phyloP scores from a whole-genome alignment of 225 moss, liverwort and hornwort genomes.

The Sphagnum contortum region DNA sequence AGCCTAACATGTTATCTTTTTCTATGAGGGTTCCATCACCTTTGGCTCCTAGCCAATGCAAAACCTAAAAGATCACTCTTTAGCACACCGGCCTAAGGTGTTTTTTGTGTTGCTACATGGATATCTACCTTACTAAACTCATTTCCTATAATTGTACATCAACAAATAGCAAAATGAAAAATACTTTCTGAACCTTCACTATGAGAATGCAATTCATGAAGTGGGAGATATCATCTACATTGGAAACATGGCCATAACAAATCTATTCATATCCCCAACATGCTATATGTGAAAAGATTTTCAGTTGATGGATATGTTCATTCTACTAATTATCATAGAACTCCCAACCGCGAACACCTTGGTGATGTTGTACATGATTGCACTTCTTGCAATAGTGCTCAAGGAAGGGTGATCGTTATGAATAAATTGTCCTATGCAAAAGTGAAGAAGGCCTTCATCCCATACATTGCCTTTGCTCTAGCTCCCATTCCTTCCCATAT shows the following conservation, averaged over 20 bases:
- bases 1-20: constrained; percentile 11
- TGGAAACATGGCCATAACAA: too few species aligned
- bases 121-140: constrained; percentile 35
- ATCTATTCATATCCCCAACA: too few species aligned
- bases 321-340: too few species aligned
- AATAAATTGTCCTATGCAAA: not conserved
- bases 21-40: constrained; percentile 5
- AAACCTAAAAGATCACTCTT: constrained; percentile 49
- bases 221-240: too few species aligned
- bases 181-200: too few species aligned
- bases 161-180: constrained; percentile 9
- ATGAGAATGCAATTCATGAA: too few species aligned
- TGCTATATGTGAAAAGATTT: too few species aligned
- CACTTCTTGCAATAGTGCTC: constrained; percentile 11
- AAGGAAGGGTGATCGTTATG: constrained; percentile 6
- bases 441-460: constrained; percentile 12
- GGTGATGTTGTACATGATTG: constrained; percentile 22
- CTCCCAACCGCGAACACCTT: constrained; percentile 25
- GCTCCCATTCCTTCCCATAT: not conserved
- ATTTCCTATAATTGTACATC: constrained; percentile 34
- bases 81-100: constrained; percentile 26
- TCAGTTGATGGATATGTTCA: too few species aligned
- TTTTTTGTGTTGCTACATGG: constrained; percentile 34
- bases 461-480: constrained; percentile 8
- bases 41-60: constrained; percentile 26